Evolutionary conservation across 805 yeast genomes (phyloP), one percentile per base, ranked within the genome.

Genomic region (Isabelozyma rhagii): DNA sequence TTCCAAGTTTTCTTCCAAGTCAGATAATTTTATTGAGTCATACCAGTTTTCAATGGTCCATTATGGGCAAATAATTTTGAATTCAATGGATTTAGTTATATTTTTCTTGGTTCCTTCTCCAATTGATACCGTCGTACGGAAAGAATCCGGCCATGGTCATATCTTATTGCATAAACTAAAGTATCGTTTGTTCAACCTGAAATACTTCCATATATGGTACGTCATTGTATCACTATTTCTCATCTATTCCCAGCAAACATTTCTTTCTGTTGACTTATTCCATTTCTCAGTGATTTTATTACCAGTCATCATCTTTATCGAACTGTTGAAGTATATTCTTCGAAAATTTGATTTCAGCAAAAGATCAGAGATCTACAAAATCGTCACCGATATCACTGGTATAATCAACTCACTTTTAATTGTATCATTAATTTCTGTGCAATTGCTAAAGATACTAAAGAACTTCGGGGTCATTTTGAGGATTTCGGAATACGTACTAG

Each of bases 401-500:
- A 54, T 69, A 2, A 11, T 51, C 9, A 59, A 51, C 38, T 67
- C 72, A 8, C 52, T 69, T 14, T 17, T 67, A 4, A 46, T 69
- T 6, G 58, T 68, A 5, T 60, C 72, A 2, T 45, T 57, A 10
- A 57, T 68, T 27, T 66, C 74, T 1, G 44, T 59, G 5, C 28
- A 57, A 4, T 52, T 67, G 5, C 55, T 72, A 14, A 55, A 60
- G 41, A 47, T 69, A 5, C 51, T 80, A 39, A 77, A 76, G 51
- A 77, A 78, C 53, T 55, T 74, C 31, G 84, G 82, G 1, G 51
- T 70, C 6, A 64, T 80, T 21, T 69, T 77, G 59, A 53, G 61
- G 17, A 66, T 80, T 4, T 67, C 74, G 13, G 83, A 80, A 51
- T 77, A 79, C 29, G 49, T 78, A 10, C 58, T 80, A 46, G 84